Evolutionary conservation across 768 basidiomycete species (phyloP).

Genomic region (Leccinum disarticulatum): DNA sequence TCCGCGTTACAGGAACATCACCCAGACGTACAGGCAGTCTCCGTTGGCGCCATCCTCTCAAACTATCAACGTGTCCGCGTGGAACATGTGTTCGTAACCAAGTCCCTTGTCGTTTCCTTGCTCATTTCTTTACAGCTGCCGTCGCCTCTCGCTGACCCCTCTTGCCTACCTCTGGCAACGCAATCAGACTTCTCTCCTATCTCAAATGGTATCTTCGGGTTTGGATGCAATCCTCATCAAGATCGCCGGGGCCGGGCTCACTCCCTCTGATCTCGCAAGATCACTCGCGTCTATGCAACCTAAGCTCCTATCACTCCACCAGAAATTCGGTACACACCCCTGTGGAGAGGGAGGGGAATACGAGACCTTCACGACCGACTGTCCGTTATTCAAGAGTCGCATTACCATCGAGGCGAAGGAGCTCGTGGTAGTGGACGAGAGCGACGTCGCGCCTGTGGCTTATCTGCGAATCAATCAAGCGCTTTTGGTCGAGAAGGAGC

Average conservation of each 20-base stretch:
- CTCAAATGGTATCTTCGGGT: conserved; percentile 80
- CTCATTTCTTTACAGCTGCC: conserved; percentile 53
- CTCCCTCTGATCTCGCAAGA: conserved; percentile 73
- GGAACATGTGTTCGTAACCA: conserved; percentile 82
- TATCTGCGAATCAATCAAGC: conserved; percentile 81
- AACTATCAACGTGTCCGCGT: conserved; percentile 97
- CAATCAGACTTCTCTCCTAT: conserved; percentile 79
- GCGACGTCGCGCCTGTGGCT: conserved; percentile 86
- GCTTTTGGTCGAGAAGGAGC: conserved; percentile 54
- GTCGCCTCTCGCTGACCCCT: conserved; percentile 74
- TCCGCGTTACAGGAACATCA: conserved; percentile 53
- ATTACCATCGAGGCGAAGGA: conserved; percentile 70
- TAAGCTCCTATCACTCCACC: conserved; percentile 70
- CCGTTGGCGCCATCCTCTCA: conserved; percentile 95
- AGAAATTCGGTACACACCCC: conserved; percentile 83
- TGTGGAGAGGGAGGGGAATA: conserved; percentile 99
- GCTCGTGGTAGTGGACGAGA: conserved; percentile 75
- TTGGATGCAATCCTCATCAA: conserved; percentile 89
- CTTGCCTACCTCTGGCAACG: conserved; percentile 94
- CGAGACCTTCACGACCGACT: conserved; percentile 89
- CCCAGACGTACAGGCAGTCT: conserved; percentile 82
- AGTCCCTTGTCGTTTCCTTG: background rate
- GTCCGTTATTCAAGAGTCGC: conserved; percentile 79
- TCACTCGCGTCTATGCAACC: conserved; percentile 71
- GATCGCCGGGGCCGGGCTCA: conserved; percentile 91